These are phyloP conservation scores for Paramecium primaurelia DNA, from an alignment of 73 alveolate genomes.

Conservation along the genomic window DNA sequence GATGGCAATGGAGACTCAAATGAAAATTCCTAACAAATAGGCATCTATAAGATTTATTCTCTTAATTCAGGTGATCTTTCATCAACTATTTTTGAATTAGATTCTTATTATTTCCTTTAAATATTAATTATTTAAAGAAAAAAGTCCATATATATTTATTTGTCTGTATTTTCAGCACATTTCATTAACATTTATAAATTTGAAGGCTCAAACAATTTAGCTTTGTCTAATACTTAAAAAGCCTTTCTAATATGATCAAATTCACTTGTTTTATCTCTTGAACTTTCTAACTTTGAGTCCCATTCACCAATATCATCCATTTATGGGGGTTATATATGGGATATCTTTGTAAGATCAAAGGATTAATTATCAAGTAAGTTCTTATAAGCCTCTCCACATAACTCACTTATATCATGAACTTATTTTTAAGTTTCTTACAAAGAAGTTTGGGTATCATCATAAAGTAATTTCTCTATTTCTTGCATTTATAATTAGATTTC, in stretches of 20 bases:
- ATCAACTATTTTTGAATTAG: neutral
- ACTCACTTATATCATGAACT: neutral
- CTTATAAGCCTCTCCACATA: slow-evolving; percentile 41
- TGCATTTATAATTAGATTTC: neutral
- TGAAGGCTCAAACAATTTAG: slow-evolving; percentile 5
- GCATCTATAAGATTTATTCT: slow-evolving; percentile 12
- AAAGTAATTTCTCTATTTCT: neutral
- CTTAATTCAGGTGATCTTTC: slow-evolving; percentile 39
- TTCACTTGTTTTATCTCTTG: neutral
- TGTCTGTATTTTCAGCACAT: slow-evolving; percentile 38
- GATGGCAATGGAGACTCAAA: slow-evolving; percentile 46
- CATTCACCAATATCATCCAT: slow-evolving; percentile 24
- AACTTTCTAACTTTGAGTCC: slow-evolving; percentile 43
- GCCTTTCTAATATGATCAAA: neutral
- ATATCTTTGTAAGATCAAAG: neutral
- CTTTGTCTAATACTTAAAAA: slow-evolving; percentile 14
- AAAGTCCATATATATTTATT: slow-evolving; percentile 24
- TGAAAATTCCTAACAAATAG: slow-evolving; percentile 38
- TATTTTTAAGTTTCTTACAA: neutral
- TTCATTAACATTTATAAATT: neutral
- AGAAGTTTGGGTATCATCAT: neutral
- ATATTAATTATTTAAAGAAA: neutral
- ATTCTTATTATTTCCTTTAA: neutral
- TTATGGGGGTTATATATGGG: neutral
- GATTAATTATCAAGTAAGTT: slow-evolving; percentile 31